Conservation (phyloP, 441 rosid species). For the Brassica hybrid region DNA sequence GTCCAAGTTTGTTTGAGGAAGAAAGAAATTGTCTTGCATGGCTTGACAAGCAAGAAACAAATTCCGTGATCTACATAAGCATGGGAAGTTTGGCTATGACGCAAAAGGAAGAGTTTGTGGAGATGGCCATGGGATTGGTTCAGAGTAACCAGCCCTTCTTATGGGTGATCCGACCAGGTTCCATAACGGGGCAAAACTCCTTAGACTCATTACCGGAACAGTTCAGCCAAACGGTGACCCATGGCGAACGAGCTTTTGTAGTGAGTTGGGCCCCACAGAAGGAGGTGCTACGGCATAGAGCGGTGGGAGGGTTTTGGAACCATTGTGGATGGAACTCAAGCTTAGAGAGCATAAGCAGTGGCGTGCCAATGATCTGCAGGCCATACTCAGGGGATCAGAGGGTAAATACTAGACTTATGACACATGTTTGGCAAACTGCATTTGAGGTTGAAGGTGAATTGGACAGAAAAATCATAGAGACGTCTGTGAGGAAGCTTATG, state of each 20-base stretch:
- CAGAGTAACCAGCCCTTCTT: conserved; percentile 45
- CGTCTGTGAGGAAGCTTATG: conserved; percentile 29
- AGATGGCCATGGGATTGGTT: conserved; percentile 46
- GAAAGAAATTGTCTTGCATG: conserved; percentile 50
- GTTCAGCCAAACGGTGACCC: conserved; percentile 23
- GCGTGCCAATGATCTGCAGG: conserved; percentile 54
- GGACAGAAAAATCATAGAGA: conserved; percentile 17
- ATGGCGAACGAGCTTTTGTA: conserved; percentile 46
- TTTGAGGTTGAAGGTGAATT: conserved; percentile 28
- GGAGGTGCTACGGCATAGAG: conserved; percentile 48
- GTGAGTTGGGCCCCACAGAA: conserved; percentile 58
- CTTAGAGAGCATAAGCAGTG: conserved; percentile 48
- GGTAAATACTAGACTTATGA: conserved; percentile 47
- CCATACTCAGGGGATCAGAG: conserved; percentile 56
- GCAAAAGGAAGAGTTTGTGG: conserved; percentile 28
- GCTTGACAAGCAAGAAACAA: conserved; percentile 51
- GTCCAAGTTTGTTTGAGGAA: conserved; percentile 41
- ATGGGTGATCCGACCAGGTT: conserved; percentile 50
- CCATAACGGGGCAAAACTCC: conserved; percentile 23
- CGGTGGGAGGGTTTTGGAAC: conserved; percentile 50
- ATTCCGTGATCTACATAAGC: conserved; percentile 52
- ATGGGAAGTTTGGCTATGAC: conserved; percentile 46
- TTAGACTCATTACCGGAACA: conserved; percentile 31
- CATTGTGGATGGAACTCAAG: conserved; percentile 33
- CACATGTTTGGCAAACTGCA: conserved; percentile 34